These are phyloP conservation scores for Neltuma alba DNA, from an alignment of 306 rosid genomes.

Conservation along the genomic window DNA sequence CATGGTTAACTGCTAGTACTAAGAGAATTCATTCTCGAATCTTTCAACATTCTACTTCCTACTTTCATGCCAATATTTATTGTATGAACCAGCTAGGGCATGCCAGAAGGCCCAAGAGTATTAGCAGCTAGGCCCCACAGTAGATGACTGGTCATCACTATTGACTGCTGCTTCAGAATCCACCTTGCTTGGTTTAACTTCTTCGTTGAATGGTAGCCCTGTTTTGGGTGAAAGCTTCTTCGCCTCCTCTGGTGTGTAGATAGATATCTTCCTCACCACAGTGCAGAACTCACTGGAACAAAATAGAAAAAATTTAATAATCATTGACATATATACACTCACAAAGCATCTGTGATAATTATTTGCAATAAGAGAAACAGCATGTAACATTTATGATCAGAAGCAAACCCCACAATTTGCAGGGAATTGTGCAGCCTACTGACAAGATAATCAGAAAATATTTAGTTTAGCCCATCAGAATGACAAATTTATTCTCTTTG, in stretches of 20 bases:
- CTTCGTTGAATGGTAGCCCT: conserved; percentile 52
- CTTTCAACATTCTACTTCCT: conserved; percentile 19
- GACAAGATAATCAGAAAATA: neutral
- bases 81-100: conserved; percentile 12
- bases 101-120: neutral
- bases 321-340: neutral
- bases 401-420: neutral
- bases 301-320: conserved; percentile 1
- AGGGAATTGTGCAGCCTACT: neutral
- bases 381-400: neutral
- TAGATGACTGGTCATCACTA: conserved; percentile 63
- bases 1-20: neutral
- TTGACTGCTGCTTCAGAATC: conserved; percentile 55
- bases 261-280: conserved; percentile 76
- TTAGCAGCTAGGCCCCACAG: conserved; percentile 59
- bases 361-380: no score
- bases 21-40: conserved; percentile 1
- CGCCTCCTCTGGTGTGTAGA: conserved; percentile 73
- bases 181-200: conserved; percentile 43
- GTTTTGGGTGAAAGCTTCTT: conserved; percentile 72
- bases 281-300: conserved; percentile 74
- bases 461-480: neutral
- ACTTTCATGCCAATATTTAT: conserved; percentile 20
- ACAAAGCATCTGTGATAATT: neutral
- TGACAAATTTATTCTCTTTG: neutral